These are phyloP conservation scores for Mrakia gelida DNA, from an alignment of 768 basidiomycete genomes.

Conservation along the genomic window DNA sequence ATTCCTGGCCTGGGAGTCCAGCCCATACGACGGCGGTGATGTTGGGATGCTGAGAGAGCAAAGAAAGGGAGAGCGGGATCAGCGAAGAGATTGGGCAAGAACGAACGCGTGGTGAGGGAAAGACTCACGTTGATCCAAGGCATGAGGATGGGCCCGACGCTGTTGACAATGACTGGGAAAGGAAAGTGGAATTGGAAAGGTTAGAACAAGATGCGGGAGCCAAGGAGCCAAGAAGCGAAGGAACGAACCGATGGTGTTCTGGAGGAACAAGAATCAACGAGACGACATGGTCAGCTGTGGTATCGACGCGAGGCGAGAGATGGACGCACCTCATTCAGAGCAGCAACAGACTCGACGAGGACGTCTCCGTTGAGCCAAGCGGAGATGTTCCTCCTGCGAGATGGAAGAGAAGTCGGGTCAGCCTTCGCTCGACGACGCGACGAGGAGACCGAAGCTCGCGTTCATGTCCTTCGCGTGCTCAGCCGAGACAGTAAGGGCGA, in stretches of 20 bases:
- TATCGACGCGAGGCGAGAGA: not conserved
- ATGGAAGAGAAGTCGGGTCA: too few species aligned
- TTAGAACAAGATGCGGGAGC: too few species aligned
- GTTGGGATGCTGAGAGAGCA: constrained; percentile 61
- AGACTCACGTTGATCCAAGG: constrained; percentile 54
- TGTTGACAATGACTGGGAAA: constrained; percentile 60
- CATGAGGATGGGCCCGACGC: constrained; percentile 55
- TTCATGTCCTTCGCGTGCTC: too few species aligned
- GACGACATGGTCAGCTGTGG: too few species aligned
- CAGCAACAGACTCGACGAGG: constrained; percentile 32
- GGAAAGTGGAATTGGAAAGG: too few species aligned
- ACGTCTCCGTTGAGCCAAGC: constrained; percentile 64
- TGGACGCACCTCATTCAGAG: constrained; percentile 25
- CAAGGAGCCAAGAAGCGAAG: too few species aligned
- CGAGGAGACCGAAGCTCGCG: too few species aligned
- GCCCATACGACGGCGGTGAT: constrained; percentile 48
- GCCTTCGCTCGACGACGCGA: too few species aligned
- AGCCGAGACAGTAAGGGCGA: too few species aligned
- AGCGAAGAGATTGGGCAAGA: too few species aligned
- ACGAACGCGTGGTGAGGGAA: not conserved
- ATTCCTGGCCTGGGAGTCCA: constrained; percentile 53
- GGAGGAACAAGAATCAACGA: not conserved
- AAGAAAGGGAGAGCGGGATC: too few species aligned
- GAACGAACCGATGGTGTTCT: not conserved
- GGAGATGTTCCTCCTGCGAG: constrained; percentile 68